Percentiles rank a stretch among this genome's conserved stretches.
Conservation (phyloP, 1,284 basidiomycete genomes). For the Cryptococcus sp. region DNA sequence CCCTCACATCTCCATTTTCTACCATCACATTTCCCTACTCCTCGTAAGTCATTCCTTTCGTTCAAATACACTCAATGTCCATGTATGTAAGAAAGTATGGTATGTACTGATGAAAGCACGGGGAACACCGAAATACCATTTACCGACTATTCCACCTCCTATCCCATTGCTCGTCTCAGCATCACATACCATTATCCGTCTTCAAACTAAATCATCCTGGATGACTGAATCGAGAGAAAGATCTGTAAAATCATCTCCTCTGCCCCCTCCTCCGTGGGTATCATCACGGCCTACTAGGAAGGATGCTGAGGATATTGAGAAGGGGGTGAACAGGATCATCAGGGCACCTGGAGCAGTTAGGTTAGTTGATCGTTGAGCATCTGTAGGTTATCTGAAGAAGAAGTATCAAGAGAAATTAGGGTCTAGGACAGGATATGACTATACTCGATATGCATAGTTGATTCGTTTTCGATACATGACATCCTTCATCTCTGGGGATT, state of each 20-base stretch:
- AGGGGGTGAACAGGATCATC: background rate
- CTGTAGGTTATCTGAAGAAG: background rate
- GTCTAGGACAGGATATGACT: background rate
- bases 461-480: too few relatives aligned
- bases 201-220: background rate
- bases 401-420: background rate
- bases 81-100: background rate
- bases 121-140: constrained; percentile 1
- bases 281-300: background rate
- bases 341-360: background rate
- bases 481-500: background rate
- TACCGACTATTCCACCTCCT: constrained; percentile 2
- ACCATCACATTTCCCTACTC: constrained; percentile 9
- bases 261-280: background rate
- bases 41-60: constrained; percentile 4
- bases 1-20: constrained; percentile 6
- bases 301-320: background rate
- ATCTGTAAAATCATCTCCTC: too few relatives aligned
- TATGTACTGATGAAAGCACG: background rate
- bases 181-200: background rate
- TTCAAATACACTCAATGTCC: background rate
- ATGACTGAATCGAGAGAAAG: too few relatives aligned
- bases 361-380: background rate
- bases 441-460: background rate
- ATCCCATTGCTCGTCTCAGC: background rate